Evolutionary conservation across 2,329 filamentous ascomycete species (phyloP), one percentile per base, ranked within the genome.

Genomic region (Colletotrichum gloeosporioides): DNA sequence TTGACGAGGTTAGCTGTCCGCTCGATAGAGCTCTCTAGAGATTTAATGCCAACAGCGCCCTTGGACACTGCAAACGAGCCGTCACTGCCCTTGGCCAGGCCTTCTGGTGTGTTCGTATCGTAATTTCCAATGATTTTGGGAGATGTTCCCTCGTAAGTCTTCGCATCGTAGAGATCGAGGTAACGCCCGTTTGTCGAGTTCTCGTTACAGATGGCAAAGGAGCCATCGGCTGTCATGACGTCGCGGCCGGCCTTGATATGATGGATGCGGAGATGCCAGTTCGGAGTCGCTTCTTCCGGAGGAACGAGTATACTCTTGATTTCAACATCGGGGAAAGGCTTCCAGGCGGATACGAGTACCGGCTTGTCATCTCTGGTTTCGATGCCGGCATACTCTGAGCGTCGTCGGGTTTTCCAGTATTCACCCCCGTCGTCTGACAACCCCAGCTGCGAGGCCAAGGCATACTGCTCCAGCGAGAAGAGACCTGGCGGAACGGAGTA

Each of bases 401-500:
- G 86, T 39, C 94, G 87, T n/a, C 94, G 89, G 73, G 94, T 92
- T 83, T 95, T 95, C 95, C 95, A 96, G 78, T 92, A 91, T 83
- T 96, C 94, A 44, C 94, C 94, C 25, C 90, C 93, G 82, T 96
- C 94, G 79, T 95, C 94, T 2, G 93, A 95, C 4, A 96, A 85
- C 1, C 94, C 94, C 4, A 96, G 89, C 80, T 95, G 93, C 6
- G 92, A 95, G 72, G 95, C 94, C 2, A 95, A 90, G 0, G 94
- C 93, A 81, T 93, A 95, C 80, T 95, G 94, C 82, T 95, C 94
- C 2, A 96, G 89, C 1, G 93, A 93, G 83, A 95, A 95, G 22
- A 92, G 89, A 0, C 95, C 94, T 0, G 94, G 94, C 0, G 94
- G 94, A 0, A 96, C 94, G 0, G 93, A 95, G 85, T 96, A 96